Evolutionary conservation across 2,329 filamentous ascomycete genomes (phyloP), one percentile per base, ranked within the genome.

Genomic region (Diplodia sapinea): DNA sequence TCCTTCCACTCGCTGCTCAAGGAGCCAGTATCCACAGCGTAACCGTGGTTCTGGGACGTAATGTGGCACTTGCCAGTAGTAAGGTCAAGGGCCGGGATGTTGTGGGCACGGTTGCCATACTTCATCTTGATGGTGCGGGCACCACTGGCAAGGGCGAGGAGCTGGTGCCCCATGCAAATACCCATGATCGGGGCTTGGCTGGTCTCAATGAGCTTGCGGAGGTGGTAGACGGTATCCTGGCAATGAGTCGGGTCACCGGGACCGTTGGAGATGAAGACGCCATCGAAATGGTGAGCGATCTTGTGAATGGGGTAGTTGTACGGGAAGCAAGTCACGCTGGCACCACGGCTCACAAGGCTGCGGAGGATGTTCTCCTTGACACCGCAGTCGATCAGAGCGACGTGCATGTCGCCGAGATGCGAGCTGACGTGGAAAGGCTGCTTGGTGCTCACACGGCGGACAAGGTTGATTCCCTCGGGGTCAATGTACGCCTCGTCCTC

Each of bases 291-390:
- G 81, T 96, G 91, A 68, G 95, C 92, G 47, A 97, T 92, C 87
- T 98, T 97, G 87, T 98, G 94, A 79, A 99, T 95, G 65, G 94
- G 94, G 83, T 95, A 98, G 84, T 98, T 89, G 82, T 91, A 97
- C 69, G 95, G 95, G 85, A 99, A 96, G 75, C 93, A 92, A 50
- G 95, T 98, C 71, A 96, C 91, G 71, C 92, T 94, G 65, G 94
- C 92, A 69, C 95, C 95, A 71, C 95, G 93, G 81, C 87, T 90
- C 76, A 98, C 94, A 69, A 99, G 86, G 79, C 92, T 96, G 76
- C 95, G 93, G 69, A 99, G 89, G 75, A 99, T 99, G 85, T 99
- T 99, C 87, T 99, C 95, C 88, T 99, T 99, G 73, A 98, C 95
- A 84, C 95, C 95, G 77, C 95, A 99, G 82, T 99, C 95, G 78